Conservation (phyloP, 2,329 filamentous ascomycete genomes). For the Aureobasidium mangrovei region DNA sequence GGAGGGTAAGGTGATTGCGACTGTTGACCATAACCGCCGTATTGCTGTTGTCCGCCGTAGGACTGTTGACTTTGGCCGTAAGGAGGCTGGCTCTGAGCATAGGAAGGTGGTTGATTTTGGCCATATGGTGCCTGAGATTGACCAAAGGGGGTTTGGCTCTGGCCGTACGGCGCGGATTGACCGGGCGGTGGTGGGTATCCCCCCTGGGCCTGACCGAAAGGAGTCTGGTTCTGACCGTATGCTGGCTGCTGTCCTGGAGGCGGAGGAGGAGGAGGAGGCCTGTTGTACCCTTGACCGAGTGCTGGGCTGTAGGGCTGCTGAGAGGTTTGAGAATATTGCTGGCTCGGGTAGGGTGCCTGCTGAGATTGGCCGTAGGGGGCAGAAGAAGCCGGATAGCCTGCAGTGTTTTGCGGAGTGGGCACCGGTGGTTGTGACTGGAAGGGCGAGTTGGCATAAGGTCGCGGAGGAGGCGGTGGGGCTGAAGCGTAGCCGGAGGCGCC, state of each 20-base stretch:
- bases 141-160: conserved; percentile 4
- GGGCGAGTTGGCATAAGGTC: conserved; percentile 23
- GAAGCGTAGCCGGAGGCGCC: conserved; percentile 22
- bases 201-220: not conserved
- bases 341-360: conserved; percentile 19
- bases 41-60: conserved; percentile 4
- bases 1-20: not conserved
- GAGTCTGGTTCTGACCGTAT: conserved; percentile 13
- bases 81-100: not conserved
- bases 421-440: conserved; percentile 18
- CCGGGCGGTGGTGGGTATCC: conserved; percentile 19
- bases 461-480: conserved; percentile 33
- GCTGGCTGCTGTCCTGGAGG: conserved; percentile 22
- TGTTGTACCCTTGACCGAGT: conserved; percentile 9
- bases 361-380: conserved; percentile 22
- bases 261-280: conserved; percentile 3
- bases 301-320: conserved; percentile 12
- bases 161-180: conserved; percentile 17
- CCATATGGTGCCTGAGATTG: conserved; percentile 3
- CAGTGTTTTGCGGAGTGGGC: conserved; percentile 10
- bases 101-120: not conserved
- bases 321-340: conserved; percentile 21
- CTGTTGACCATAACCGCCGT: not conserved
- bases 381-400: conserved; percentile 24
- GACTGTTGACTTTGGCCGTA: conserved; percentile 1